phyloP scores from a whole-genome alignment of 352 stramenopile genomes.

The Hyaloperonospora brassicae region DNA sequence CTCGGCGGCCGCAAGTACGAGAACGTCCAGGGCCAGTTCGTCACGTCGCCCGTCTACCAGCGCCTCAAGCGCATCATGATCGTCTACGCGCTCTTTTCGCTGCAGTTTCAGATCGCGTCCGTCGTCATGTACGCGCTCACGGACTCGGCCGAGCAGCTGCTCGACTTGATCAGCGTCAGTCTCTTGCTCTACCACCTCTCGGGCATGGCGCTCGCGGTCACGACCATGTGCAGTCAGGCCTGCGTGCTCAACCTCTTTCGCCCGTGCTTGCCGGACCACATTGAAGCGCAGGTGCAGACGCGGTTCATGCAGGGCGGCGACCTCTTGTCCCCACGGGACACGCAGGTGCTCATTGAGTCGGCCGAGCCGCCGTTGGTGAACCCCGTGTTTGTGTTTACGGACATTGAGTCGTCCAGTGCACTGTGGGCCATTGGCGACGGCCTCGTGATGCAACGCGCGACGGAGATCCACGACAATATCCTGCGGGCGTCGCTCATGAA shows the following conservation, averaged over 20 bases:
- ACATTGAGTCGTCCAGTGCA: constrained; percentile 58
- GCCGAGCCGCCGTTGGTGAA: constrained; percentile 37
- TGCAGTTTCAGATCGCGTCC: constrained; percentile 52
- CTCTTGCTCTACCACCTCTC: constrained; percentile 20
- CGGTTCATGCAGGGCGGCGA: constrained; percentile 35
- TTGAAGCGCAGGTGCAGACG: constrained; percentile 37
- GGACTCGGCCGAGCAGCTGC: constrained; percentile 21
- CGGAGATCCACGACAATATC: constrained; percentile 52
- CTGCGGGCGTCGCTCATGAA: constrained; percentile 43
- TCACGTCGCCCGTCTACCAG: constrained; percentile 59
- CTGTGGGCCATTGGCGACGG: constrained; percentile 42
- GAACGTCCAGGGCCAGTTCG: constrained; percentile 53
- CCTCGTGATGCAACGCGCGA: constrained; percentile 38
- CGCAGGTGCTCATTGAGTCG: constrained; percentile 31
- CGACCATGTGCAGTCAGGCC: constrained; percentile 40
- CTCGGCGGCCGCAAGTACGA: constrained; percentile 49
- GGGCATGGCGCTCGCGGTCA: constrained; percentile 31
- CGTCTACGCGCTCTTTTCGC: constrained; percentile 49
- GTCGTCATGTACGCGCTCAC: constrained; percentile 37
- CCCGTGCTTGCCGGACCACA: constrained; percentile 36
- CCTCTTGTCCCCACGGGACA: constrained; percentile 31
- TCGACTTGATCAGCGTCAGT: constrained; percentile 35
- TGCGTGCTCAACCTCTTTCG: constrained; percentile 33
- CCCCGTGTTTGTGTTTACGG: constrained; percentile 60
- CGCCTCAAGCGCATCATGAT: constrained; percentile 65